Evolutionary conservation across 1,139 yeast genomes (phyloP).

Genomic region (Magnusiomyces starmeri): DNA sequence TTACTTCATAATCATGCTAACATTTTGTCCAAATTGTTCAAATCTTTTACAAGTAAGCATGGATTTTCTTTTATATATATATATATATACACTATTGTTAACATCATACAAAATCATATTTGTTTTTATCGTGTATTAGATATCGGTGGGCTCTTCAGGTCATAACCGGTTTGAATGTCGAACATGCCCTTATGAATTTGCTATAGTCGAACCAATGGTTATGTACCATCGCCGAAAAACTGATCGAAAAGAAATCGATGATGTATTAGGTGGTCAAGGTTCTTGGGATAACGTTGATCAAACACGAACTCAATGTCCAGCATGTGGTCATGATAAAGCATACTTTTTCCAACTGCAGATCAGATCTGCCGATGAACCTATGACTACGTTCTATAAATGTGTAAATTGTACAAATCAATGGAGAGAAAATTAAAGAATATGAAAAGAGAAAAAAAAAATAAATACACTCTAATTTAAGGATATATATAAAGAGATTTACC

Average conservation of each 20-base stretch:
- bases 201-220: conserved; percentile 64
- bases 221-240: conserved; percentile 78
- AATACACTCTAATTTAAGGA: neutral
- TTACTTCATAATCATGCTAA: conserved; percentile 50
- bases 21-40: conserved; percentile 90
- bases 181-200: conserved; percentile 92
- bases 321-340: conserved; percentile 86
- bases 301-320: conserved; percentile 70
- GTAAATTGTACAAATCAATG: conserved; percentile 90
- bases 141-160: conserved; percentile 23
- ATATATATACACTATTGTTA: conserved; percentile 10
- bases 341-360: conserved; percentile 95
- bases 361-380: conserved; percentile 84
- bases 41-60: conserved; percentile 68
- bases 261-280: conserved; percentile 93
- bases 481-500: neutral
- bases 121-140: conserved; percentile 8
- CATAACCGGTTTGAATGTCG: conserved; percentile 63
- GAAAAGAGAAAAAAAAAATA: neutral
- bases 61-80: neutral
- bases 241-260: conserved; percentile 87
- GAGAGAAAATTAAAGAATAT: conserved; percentile 67
- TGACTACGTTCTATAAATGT: conserved; percentile 94
- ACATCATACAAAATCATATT: neutral
- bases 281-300: conserved; percentile 98